Base-by-base conservation (phyloP, 345 rosid species). In the Ricinus communis region DNA sequence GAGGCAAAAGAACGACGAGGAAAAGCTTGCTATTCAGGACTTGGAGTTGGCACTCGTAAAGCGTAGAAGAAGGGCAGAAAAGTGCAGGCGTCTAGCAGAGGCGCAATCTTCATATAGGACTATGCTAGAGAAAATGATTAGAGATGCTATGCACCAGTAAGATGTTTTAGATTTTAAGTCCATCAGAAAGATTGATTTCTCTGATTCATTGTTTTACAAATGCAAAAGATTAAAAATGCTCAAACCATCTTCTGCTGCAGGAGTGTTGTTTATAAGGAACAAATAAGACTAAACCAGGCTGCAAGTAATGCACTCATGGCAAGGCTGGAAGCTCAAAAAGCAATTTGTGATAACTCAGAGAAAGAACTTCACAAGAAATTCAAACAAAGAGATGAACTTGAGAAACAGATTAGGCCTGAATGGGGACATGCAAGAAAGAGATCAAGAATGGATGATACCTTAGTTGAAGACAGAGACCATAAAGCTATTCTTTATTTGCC, bases 141-240 rank as follows among this genome's bases (percentile, higher is more conserved):
- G 96, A 1, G 97, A 95, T 75, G 99, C 99, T 36, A 90, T 95
- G 97, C 99, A 95, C 85, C 97, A 92, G 97, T 95, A 86, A 86
- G 95, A 69, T 74, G n/a, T n/a, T n/a, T 54, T 8, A 43, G 36
- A 60, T 9, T 43, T 12, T 36, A 0, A 30, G 45, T n/a, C 31
- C 2, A 25, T 28, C 14, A 33, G 1, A 12, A 22, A 63, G 24
- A 5, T 28, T 51, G 33, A 19, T 38, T 28, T 54, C 25, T 66
- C 18, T 12, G 13, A 21, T 65, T 15, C 3, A 16, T 28, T 43
- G 3, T 33, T 31, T 13, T 54, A 14, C 31, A 19, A 16, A 68
- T 45, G 46, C 16, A 56, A 62, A 38, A 10, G 11, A 9, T 22
- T 43, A 43, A 38, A n/a, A 43, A n/a, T 31, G 33, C n/a, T 38